phyloP scores from a whole-genome alignment of 345 rosid genomes.

The Cochlearia excelsa region DNA sequence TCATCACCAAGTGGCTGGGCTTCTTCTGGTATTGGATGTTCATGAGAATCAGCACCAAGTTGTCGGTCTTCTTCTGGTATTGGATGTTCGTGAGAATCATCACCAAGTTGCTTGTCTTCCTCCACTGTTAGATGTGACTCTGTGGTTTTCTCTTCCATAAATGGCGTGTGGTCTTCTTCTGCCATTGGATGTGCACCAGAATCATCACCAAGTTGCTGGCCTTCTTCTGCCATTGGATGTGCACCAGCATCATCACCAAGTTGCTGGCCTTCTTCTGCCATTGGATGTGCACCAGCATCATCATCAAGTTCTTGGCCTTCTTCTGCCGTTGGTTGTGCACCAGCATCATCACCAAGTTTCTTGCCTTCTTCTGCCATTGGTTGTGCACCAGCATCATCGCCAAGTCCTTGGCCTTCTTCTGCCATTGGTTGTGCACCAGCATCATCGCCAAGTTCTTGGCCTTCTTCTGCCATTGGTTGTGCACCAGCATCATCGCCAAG shows the following conservation, averaged over 20 bases:
- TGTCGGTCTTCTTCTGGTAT: slow-evolving; percentile 15
- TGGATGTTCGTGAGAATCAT: slow-evolving; percentile 27
- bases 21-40: slow-evolving; percentile 25
- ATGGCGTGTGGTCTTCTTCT: slow-evolving; percentile 33
- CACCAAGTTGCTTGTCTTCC: slow-evolving; percentile 30
- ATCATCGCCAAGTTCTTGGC: no score
- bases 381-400: no score
- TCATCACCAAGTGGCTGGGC: slow-evolving; percentile 29
- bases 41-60: neutral
- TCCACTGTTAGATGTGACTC: neutral
- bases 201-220: slow-evolving; percentile 29
- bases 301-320: slow-evolving; percentile 32
- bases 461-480: no score
- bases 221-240: slow-evolving; percentile 12
- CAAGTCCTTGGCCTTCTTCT: no score
- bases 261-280: slow-evolving; percentile 18
- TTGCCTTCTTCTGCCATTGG: no score
- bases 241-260: neutral
- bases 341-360: no score
- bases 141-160: neutral
- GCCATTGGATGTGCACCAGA: slow-evolving; percentile 25
- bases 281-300: slow-evolving; percentile 24
- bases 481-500: no score
- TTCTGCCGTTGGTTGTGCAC: slow-evolving; percentile 4
- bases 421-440: no score